Evolutionary conservation across 257 asterid genomes (phyloP), one percentile per base, ranked within the genome.

Genomic region (Leptodermis oblonga): DNA sequence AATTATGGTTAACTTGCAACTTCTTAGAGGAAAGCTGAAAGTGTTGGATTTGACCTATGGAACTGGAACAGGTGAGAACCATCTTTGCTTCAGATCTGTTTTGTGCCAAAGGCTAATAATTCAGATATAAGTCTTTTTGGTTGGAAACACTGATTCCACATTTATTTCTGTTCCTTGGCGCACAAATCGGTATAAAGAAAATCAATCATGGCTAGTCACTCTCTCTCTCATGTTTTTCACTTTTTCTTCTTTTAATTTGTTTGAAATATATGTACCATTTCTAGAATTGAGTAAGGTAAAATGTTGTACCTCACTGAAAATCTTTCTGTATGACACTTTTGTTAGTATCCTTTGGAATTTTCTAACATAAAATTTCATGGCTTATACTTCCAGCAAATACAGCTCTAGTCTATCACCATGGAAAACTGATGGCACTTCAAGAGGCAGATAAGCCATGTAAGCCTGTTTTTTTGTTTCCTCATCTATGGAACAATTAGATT

Each of bases 371-470:
- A 61, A 43, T 53, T 25, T 69, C 23, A 74, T 79, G 26, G 68
- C 60, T 37, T 81, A 49, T 66, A 70, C 71, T 84, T 84, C 66
- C 94, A 93, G 98, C 92, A 75, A 93, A 93, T 82, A 93, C 98
- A 28, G 97, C 97, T 68, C 71, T 93, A 45, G 64, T 86, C 73
- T 93, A 90, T 83, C 98, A 93, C 82, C 87, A 93, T 37, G 94
- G 94, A 78, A 88, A 90, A 87, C 97, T 93, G 71, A 77, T 90
- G 86, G 98, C 96, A 56, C 98, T 93, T 74, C 71, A 77, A 37
- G 98, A 93, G 82, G 96, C 68, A 36, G 97, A 93, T 81, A 93
- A 93, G 83, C 98, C 98, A 76, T 93, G 98, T 93, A 86, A 84
- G 88, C 67, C 82, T 70, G 73, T 53, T 53, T 65, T 71, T 54